A percentile compares a stretch with the other conserved stretches of the same genome.
Conservation (phyloP, 306 rosid species). For the Trichosanthes truncata region DNA sequence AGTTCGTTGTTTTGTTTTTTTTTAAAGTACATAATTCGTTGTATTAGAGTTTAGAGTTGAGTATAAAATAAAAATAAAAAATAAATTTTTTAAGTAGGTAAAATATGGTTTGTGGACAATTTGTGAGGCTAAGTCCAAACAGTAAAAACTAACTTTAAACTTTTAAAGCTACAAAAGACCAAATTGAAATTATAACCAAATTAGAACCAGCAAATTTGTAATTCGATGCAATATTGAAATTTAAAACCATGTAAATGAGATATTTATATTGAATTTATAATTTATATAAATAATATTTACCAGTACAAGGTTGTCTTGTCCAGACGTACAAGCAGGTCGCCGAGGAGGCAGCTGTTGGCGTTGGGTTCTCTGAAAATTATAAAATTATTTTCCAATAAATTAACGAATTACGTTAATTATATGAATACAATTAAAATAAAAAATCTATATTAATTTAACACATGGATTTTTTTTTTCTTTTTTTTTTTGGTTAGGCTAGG, state of each 20-base stretch:
- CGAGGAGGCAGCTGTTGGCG: conserved; percentile 91
- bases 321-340: conserved; percentile 76
- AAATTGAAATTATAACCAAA: no score
- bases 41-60: no score
- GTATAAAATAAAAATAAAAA: no score
- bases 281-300: not conserved
- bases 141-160: no score
- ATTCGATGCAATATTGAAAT: not conserved
- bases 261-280: not conserved
- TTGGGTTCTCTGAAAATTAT: conserved; percentile 60
- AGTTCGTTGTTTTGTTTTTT: no score
- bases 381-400: not conserved
- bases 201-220: not conserved
- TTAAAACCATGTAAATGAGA: not conserved
- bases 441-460: not conserved
- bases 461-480: not conserved
- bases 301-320: conserved; percentile 29
- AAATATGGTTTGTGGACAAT: no score
- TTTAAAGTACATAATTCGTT: no score
- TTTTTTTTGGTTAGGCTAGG: not conserved
- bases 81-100: no score
- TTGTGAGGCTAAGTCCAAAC: no score
- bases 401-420: not conserved
- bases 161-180: no score
- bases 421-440: not conserved